Base-by-base conservation (phyloP, 148 eudicot genomes). In the Vaccinium darrowii region DNA sequence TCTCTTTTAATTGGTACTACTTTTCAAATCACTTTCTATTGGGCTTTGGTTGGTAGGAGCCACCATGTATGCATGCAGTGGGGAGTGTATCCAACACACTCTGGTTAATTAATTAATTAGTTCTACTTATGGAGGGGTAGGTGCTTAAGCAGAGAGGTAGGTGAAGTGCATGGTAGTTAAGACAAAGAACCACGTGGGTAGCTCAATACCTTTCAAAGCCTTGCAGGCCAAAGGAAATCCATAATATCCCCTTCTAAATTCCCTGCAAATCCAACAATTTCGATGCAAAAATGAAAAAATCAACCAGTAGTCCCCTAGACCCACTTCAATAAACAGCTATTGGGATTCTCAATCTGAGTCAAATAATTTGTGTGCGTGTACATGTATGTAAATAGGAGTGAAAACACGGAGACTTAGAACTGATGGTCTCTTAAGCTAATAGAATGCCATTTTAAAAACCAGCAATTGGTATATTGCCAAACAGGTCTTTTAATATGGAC, bases 181-280 rank as follows among this genome's bases (percentile, higher is more conserved):
- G 67, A 56, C 82, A 1, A 54, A 43, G 23, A 8, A 79, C 69
- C 67, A 30, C 82, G 82, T 79, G 82, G 63, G 69, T 56, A 56
- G 47, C 82, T 56, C 43, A 57, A 16, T 30, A 69, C 16, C 74
- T 12, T 18, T 51, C 47, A 71, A 71, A 30, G 18, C 23, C 14
- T 12, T 27, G 36, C 10, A 12, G 47, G 6, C 47, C 67, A 7
- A 71, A 13, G 7, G 36, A 30, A 30, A 25, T 71, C 14, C 69
- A 21, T 63, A 63, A 54, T 10, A 13, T 33, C 72, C 14, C 30
- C 33, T 23, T 52, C 56, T 23, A 23, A 23, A 21, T 7, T 60
- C 23, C 65, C n/a, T 15, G 1, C 15, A 57, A 57, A 57, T 5
- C 18, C 5, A 15, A 19, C 63, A 58, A 58, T 8, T 19, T 58